Percentiles rank a stretch among this genome's conserved stretches.
Evolutionary conservation across 148 eudicot species (phyloP).

Genomic region (Fagopyrum homotropicum): DNA sequence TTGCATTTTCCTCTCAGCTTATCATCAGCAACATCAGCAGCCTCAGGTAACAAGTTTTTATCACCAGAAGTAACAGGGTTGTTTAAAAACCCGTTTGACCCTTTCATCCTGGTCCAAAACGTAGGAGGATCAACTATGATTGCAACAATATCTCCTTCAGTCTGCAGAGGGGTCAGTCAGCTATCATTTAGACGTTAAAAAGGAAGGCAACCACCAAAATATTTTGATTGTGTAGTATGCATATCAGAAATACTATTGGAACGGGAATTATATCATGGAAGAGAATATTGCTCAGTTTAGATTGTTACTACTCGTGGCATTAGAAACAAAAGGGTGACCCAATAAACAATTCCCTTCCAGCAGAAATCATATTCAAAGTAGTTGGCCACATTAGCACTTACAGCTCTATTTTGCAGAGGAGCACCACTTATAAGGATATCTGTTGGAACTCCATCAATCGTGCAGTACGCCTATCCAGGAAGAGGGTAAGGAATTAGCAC

Average conservation of each 20-base stretch:
- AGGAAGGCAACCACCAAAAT: constrained; percentile 1
- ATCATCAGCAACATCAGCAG: constrained; percentile 21
- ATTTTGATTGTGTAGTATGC: neutral
- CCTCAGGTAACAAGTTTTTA: constrained; percentile 18
- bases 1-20: constrained; percentile 43
- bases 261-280: neutral
- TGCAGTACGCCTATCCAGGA: constrained; percentile 67
- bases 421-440: constrained; percentile 66
- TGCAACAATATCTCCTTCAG: constrained; percentile 86
- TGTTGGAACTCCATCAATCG: constrained; percentile 71
- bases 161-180: constrained; percentile 26
- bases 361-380: neutral
- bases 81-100: constrained; percentile 33
- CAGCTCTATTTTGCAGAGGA: constrained; percentile 86
- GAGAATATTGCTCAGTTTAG: neutral
- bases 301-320: neutral
- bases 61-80: constrained; percentile 26
- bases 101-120: constrained; percentile 82
- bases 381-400: constrained; percentile 29
- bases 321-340: neutral
- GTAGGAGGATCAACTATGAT: constrained; percentile 62
- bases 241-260: neutral
- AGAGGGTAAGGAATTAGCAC: constrained; percentile 5
- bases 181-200: neutral
- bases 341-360: neutral